Evolutionary conservation across 129 eudicot genomes (phyloP), one percentile per base, ranked within the genome.

Genomic region (Pittosporum tobira): DNA sequence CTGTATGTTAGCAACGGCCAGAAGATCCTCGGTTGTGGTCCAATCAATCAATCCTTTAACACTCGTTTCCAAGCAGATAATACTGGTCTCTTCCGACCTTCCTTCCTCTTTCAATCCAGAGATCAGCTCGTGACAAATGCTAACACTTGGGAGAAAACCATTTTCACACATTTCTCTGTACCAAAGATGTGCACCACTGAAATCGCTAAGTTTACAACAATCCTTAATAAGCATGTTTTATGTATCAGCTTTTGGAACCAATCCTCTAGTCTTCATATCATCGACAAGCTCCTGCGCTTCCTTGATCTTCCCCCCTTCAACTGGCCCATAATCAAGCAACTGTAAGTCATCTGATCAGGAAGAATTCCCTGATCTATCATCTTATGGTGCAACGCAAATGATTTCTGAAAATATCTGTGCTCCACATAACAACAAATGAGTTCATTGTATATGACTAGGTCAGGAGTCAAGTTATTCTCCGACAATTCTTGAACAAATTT

Each of bases 391-490:
- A 62, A 48, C 31, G 31, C 57, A 6, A 47, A 19, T 21, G 57
- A 13, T 48, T 31, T 30, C n/a, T 47, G 6, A 62, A 62, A 28
- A 62, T 48, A 26, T 47, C 57, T 57, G 16, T 62, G 67, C 30
- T 62, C 29, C 20, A 23, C 54, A 48, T 62, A 31, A 19, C 67
- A 48, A 62, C 15, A 47, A 48, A 62, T 47, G 45, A 62, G 57
- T 62, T 62, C 67, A 62, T 62, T 62, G 38, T 62, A 62, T 15
- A 50, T 25, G 51, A 47, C 67, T 30, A 45, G 55, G 48, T 62
- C 67, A 21, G 55, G 67, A 47, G 19, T 31, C 57, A 62, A 47
- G 54, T 62, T 48, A 50, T 47, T 62, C 56, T 62, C 57, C 14
- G 4, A 29, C 27, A 62, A 4, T 30, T 62, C 67, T 20, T 62